phyloP scores from a whole-genome alignment of 2,329 filamentous ascomycete species.

The Claviceps spartinae region DNA sequence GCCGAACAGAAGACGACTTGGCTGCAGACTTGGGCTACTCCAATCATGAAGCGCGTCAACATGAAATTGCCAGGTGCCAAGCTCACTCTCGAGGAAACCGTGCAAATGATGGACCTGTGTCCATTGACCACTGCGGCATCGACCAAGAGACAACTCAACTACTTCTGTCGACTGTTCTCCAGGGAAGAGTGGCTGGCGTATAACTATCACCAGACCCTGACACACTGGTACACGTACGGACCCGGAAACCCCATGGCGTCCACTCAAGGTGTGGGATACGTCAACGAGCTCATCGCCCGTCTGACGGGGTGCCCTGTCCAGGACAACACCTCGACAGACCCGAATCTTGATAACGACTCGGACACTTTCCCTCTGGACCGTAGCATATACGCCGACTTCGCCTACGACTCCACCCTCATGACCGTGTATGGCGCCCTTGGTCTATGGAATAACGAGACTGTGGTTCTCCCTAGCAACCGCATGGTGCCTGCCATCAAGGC shows the following conservation, averaged over 20 bases:
- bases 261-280: conserved; percentile 76
- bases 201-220: conserved; percentile 66
- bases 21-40: conserved; percentile 47
- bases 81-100: conserved; percentile 46
- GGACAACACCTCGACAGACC: conserved; percentile 65
- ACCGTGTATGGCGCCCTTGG: conserved; percentile 65
- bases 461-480: conserved; percentile 34
- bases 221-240: conserved; percentile 75
- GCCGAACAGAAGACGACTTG: conserved; percentile 41
- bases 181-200: conserved; percentile 62
- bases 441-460: conserved; percentile 53
- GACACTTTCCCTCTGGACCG: conserved; percentile 59
- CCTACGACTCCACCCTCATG: conserved; percentile 80
- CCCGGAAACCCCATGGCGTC: conserved; percentile 66
- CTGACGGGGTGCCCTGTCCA: conserved; percentile 55
- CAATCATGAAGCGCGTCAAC: conserved; percentile 59
- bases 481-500: conserved; percentile 37
- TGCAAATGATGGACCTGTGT: conserved; percentile 78
- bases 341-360: conserved; percentile 54
- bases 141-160: conserved; percentile 35
- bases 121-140: conserved; percentile 67
- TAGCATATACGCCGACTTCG: conserved; percentile 74
- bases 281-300: conserved; percentile 76
- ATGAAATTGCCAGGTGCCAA: conserved; percentile 52
- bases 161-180: conserved; percentile 67